Evolutionary conservation across 2,329 filamentous ascomycete genomes (phyloP).

Genomic region (Didymosphaeria variabile): DNA sequence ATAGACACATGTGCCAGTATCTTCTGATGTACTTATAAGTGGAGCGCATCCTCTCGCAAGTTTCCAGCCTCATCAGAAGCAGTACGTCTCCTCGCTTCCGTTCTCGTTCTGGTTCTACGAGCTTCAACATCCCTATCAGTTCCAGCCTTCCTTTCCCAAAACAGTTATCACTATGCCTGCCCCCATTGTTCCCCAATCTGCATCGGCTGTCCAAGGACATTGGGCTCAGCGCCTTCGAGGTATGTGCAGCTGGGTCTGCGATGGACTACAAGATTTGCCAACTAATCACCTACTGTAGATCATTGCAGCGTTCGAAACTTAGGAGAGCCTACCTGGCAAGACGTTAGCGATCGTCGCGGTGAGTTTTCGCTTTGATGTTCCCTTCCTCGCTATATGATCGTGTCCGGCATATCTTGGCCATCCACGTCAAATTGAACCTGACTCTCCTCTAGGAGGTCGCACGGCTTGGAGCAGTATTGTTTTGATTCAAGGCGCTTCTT

Average conservation of each 20-base stretch:
- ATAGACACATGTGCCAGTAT: neutral
- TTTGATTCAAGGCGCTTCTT: slow-evolving; percentile 34
- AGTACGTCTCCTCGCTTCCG: neutral
- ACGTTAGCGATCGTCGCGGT: slow-evolving; percentile 51
- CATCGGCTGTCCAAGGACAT: slow-evolving; percentile 21
- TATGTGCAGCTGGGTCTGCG: slow-evolving; percentile 19
- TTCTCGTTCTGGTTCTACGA: neutral
- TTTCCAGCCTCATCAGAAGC: neutral
- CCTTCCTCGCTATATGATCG: neutral
- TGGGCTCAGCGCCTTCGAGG: slow-evolving; percentile 43
- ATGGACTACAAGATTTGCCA: neutral
- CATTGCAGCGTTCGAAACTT: slow-evolving; percentile 40
- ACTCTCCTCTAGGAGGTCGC: slow-evolving; percentile 40
- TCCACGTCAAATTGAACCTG: slow-evolving; percentile 6
- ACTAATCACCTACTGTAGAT: slow-evolving; percentile 33
- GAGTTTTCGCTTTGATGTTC: slow-evolving; percentile 11
- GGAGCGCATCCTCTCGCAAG: neutral
- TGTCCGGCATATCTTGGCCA: neutral
- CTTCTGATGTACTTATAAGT: neutral
- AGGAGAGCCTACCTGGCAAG: slow-evolving; percentile 42
- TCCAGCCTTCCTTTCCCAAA: neutral
- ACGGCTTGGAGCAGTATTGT: slow-evolving; percentile 49
- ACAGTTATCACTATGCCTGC: slow-evolving; percentile 26
- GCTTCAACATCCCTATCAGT: neutral
- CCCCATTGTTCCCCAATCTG: neutral